phyloP scores from a whole-genome alignment of 2,329 filamentous ascomycete genomes.

The Cercospora sp. region DNA sequence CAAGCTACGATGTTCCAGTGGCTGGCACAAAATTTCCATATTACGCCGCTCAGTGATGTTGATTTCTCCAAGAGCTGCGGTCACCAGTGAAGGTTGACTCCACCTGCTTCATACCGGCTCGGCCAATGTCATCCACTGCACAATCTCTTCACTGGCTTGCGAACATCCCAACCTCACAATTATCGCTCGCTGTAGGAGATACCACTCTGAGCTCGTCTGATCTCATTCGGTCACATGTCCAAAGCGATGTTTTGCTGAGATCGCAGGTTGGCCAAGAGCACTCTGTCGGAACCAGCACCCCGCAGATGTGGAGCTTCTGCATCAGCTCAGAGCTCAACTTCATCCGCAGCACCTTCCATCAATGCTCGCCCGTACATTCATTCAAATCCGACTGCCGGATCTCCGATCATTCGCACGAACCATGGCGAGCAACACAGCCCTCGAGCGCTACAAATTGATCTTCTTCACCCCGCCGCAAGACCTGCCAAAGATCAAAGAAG shows the following conservation, averaged over 20 bases:
- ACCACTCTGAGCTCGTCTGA: no score
- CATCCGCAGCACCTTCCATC: not conserved
- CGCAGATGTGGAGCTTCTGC: not conserved
- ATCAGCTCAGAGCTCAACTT: not conserved
- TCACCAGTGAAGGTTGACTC: not conserved
- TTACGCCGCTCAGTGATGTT: not conserved
- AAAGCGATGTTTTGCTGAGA: not conserved
- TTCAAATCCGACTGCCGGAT: not conserved
- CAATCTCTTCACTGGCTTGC: not conserved
- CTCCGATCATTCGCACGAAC: not conserved
- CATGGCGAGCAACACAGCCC: not conserved
- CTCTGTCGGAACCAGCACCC: not conserved
- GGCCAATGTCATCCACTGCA: not conserved
- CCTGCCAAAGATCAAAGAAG: conserved; percentile 44
- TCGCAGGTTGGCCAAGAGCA: not conserved
- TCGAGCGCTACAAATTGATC: conserved; percentile 45
- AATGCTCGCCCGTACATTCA: not conserved
- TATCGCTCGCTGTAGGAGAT: not conserved
- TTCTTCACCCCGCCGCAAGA: conserved; percentile 46
- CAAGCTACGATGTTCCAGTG: not conserved
- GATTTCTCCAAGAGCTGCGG: not conserved
- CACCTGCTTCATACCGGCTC: not conserved
- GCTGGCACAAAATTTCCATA: not conserved
- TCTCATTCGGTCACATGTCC: no score
- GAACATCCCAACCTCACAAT: not conserved